Evolutionary conservation across 192 early-diverging fungal genomes (phyloP), one percentile per base, ranked within the genome.

Genomic region (Gonapodya prolifera): DNA sequence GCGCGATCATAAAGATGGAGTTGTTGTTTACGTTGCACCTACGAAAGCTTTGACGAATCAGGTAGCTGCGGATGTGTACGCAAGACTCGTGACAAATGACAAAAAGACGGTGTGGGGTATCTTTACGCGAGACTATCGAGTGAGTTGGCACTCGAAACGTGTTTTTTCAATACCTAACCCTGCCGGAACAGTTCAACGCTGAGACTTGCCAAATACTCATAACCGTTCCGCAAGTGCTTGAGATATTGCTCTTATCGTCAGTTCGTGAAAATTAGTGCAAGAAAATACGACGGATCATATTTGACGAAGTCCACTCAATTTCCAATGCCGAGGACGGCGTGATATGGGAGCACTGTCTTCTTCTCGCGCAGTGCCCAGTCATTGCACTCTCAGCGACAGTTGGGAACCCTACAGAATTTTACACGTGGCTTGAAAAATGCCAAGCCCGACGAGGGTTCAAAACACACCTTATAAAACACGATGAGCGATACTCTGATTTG

Each of bases 31-130:
- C 69, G 85, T 85, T 35, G 84, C 84, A 30, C 84, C 84, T 29
- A 86, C 84, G 0, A 85, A 85, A 33, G 80, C 84, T 2, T 78
- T 85, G 1, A 84, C 85, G 1, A 85, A 85, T 69, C 84, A 85
- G 70, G 79, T 85, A 13, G 79, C 82, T 1, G 84, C 84, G 1
- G 84, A 85, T 34, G 76, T 85, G 34, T 82, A 82, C 34, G 84
- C 83, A 2, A 74, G 84, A 29, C 85, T 85, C 75, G 74, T 70
- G 0, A 85, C 85, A 69, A 61, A 31, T 34, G 85, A 85, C 61
- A 36, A 70, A 1, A 75, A 33, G 23, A 70, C 71, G 33, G 70
- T 75, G 0, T 85, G 84, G 84, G 84, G 79, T 0, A 79, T 85
- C 16, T 78, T 79, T 34, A 85, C 84, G 33, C 45, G 45, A 61